These are phyloP conservation scores for Nicotiana attenuata DNA, from an alignment of 257 asterid species.

Conservation along the genomic window DNA sequence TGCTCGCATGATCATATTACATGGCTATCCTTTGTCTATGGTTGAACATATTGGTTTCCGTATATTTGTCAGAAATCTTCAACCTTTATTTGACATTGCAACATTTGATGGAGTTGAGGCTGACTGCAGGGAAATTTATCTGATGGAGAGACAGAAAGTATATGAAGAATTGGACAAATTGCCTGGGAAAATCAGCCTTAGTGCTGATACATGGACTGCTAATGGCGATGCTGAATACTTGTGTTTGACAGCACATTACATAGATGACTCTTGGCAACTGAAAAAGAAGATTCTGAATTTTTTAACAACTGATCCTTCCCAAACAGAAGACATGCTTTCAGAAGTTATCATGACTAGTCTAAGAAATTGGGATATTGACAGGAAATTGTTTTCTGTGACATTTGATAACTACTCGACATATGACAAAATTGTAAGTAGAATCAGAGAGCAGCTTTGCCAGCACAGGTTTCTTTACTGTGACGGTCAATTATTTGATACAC, in stretches of 20 bases:
- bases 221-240: constrained; percentile 55
- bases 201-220: constrained; percentile 68
- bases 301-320: constrained; percentile 54
- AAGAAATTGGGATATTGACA: constrained; percentile 76
- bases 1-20: constrained; percentile 89
- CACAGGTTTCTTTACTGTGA: constrained; percentile 74
- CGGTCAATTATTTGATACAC: constrained; percentile 81
- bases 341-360: constrained; percentile 64
- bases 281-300: constrained; percentile 69
- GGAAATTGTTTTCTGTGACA: constrained; percentile 75
- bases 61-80: constrained; percentile 71
- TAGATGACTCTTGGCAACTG: constrained; percentile 74
- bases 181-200: constrained; percentile 80
- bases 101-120: constrained; percentile 57
- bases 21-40: constrained; percentile 79
- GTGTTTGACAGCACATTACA: constrained; percentile 71
- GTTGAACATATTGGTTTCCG: constrained; percentile 87
- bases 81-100: constrained; percentile 71
- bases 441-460: constrained; percentile 76
- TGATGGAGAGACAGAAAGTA: constrained; percentile 68
- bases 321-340: constrained; percentile 58
- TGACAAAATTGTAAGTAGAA: constrained; percentile 56
- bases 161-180: constrained; percentile 69
- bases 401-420: constrained; percentile 48
- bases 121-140: constrained; percentile 71